Base-by-base conservation (phyloP, 306 rosid genomes). In the Cucumis sativus region DNA sequence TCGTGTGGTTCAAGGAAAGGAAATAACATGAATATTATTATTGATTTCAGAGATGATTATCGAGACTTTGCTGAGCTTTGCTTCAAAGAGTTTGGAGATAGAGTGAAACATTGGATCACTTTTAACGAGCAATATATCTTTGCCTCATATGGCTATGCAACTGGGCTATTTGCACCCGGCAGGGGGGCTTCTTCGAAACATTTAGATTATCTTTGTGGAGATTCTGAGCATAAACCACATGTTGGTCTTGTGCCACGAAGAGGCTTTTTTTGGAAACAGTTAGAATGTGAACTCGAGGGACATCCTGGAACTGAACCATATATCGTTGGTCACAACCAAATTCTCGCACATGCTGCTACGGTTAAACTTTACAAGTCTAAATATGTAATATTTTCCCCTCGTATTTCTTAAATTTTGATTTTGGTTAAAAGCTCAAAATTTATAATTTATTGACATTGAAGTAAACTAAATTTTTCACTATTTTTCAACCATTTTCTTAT, bases 101-200 rank as follows among this genome's bases (percentile, higher is more conserved):
- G 87, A 4, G 92, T 91, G 40, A 89, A 89, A 69, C 77, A 86
- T 1, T 91, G 97, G 92, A 85, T 91, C 65, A 91, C 92, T 0
- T 55, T 89, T 9, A 91, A 91, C 54, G 94, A 91, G 43, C 88
- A 93, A 64, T 57, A 8, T 9, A 3, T 57, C 13, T 57, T 57
- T 9, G 10, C 5, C 30, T 2, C 4, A 57, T 8, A 57, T 18
- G 90, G 92, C 1, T 91, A 91, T 66, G 79, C 76, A 20, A 0
- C 0, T 0, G 88, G 89, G 2, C 0, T 10, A 14, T 57, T 18
- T 0, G 86, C 92, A 33, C 89, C 91, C 0, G 89, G 87, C 16
- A 78, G 92, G 16, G 86, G 96, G 64, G 89, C 92, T 0, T 40
- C 47, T 13, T 28, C 30, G 0, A 3, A 28, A 28, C 3, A 28